These are phyloP conservation scores for Boletus insuetus DNA, from an alignment of 768 basidiomycete species.

Conservation along the genomic window DNA sequence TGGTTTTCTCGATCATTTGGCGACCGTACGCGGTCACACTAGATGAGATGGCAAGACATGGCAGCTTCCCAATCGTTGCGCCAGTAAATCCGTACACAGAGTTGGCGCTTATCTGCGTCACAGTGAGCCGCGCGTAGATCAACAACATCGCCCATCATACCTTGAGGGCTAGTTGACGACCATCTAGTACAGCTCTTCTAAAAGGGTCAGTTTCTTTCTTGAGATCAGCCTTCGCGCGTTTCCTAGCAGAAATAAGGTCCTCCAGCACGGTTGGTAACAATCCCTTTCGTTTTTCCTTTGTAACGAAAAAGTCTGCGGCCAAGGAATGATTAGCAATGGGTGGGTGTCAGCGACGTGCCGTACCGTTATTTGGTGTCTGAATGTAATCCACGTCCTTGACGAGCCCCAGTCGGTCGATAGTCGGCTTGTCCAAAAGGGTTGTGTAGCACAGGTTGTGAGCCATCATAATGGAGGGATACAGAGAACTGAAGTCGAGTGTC, in stretches of 20 bases:
- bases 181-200: conserved; percentile 94
- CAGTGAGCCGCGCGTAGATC: not conserved
- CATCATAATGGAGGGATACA: conserved; percentile 99
- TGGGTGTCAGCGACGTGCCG: not conserved
- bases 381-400: conserved; percentile 89
- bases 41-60: conserved; percentile 94
- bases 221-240: conserved; percentile 91
- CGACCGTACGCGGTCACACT: conserved; percentile 95
- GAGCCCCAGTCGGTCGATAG: conserved; percentile 74
- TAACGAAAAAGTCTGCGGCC: conserved; percentile 80
- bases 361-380: conserved; percentile 94
- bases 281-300: conserved; percentile 72
- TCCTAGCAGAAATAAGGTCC: conserved; percentile 90
- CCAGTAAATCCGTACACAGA: conserved; percentile 99
- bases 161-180: conserved; percentile 95
- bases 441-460: conserved; percentile 99
- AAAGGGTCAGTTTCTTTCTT: conserved; percentile 98
- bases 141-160: conserved; percentile 35
- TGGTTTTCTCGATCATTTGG: conserved; percentile 98
- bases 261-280: conserved; percentile 89
- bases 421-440: conserved; percentile 79
- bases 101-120: conserved; percentile 88
- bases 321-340: not conserved
- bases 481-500: conserved; percentile 95
- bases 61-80: conserved; percentile 94